Percentiles rank a stretch among this genome's conserved stretches.
Evolutionary conservation across 1,284 basidiomycete genomes (phyloP).

Genomic region (Meira nashicola): DNA sequence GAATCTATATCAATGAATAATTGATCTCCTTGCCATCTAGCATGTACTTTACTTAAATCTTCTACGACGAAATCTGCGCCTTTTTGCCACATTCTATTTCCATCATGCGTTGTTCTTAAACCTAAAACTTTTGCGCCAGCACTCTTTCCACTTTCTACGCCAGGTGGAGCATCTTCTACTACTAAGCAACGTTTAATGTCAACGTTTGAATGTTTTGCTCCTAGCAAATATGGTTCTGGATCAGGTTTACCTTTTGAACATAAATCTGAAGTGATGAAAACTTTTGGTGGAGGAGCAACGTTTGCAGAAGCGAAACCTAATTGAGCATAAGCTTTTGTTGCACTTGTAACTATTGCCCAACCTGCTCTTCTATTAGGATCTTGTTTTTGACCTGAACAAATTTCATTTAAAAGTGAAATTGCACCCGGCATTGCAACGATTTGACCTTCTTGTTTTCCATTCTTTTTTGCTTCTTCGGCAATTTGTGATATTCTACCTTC

Average conservation of each 20-base stretch:
- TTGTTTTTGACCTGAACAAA: constrained; percentile 2
- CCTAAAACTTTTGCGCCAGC: constrained; percentile 47
- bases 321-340: constrained; percentile 47
- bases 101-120: constrained; percentile 43
- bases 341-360: constrained; percentile 51
- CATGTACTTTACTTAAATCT: constrained; percentile 40
- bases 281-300: constrained; percentile 25
- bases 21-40: constrained; percentile 38
- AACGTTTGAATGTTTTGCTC: constrained; percentile 29
- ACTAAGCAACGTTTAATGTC: constrained; percentile 43
- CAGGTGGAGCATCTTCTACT: constrained; percentile 50
- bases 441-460: constrained; percentile 25
- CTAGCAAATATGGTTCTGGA: constrained; percentile 47
- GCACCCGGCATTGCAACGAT: constrained; percentile 51
- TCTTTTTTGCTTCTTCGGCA: constrained; percentile 24
- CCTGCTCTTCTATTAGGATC: constrained; percentile 25
- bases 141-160: constrained; percentile 37
- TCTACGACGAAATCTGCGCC: constrained; percentile 46
- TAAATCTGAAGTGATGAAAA: constrained; percentile 47
- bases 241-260: constrained; percentile 47
- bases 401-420: constrained; percentile 31
- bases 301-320: constrained; percentile 38
- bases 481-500: constrained; percentile 47
- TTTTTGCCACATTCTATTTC: constrained; percentile 35
- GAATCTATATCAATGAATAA: neutral